phyloP scores from a whole-genome alignment of 495 filamentous ascomycete species.

The Penicillium taxi region DNA sequence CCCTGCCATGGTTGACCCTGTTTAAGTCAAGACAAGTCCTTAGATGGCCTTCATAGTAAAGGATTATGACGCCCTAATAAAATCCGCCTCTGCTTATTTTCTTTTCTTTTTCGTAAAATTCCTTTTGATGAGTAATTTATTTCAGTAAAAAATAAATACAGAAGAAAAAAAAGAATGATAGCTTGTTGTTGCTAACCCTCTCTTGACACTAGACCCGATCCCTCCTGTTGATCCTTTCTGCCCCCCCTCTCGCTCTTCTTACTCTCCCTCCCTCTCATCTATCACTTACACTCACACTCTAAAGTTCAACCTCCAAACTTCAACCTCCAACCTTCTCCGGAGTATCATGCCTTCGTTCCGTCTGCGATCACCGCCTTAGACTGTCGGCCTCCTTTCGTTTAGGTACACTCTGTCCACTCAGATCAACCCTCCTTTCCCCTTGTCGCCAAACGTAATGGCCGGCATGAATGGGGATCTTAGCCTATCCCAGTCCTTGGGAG shows the following conservation, averaged over 20 bases:
- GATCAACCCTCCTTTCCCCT: constrained; percentile 4
- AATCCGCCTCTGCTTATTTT: neutral
- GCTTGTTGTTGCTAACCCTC: constrained; percentile 19
- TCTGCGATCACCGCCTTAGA: constrained; percentile 34
- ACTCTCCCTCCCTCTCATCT: constrained; percentile 12
- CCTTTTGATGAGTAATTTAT: neutral
- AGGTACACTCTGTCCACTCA: constrained; percentile 1
- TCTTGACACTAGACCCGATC: constrained; percentile 20
- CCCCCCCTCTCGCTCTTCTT: constrained; percentile 13
- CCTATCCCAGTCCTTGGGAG: constrained; percentile 85
- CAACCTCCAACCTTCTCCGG: neutral
- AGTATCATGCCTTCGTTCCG: constrained; percentile 29
- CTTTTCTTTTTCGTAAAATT: neutral
- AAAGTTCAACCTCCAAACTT: no score
- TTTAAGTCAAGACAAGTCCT: neutral
- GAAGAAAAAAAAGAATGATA: no score
- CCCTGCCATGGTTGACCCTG: constrained; percentile 1
- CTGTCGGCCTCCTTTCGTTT: constrained; percentile 15
- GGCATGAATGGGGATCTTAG: constrained; percentile 88
- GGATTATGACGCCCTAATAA: constrained; percentile 2
- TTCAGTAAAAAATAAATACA: constrained; percentile 4
- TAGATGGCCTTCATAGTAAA: neutral
- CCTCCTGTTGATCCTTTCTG: constrained; percentile 22
- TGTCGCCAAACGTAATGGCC: constrained; percentile 11
- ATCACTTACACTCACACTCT: constrained; percentile 4